Percentiles rank a stretch among this genome's conserved stretches.
These are phyloP conservation scores for Coniosporium apollinis DNA, from an alignment of 495 filamentous ascomycete species.

Conservation along the genomic window DNA sequence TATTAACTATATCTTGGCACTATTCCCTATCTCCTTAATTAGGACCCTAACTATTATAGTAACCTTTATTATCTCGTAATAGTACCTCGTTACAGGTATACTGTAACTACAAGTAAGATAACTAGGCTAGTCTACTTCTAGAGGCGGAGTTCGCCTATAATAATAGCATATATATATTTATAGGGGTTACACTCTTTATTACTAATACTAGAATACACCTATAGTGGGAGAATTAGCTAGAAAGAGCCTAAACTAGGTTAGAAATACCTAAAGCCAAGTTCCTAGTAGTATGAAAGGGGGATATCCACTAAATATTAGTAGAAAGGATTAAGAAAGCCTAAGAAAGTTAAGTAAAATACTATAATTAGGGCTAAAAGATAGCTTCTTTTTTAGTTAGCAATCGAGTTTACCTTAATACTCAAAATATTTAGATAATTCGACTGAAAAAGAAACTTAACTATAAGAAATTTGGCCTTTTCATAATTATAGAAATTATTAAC, in stretches of 20 bases:
- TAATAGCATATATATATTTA: not conserved
- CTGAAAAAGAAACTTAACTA: slow-evolving; percentile 4
- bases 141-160: slow-evolving; percentile 3
- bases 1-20: too few species aligned
- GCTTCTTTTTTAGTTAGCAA: not conserved
- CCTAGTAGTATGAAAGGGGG: not conserved
- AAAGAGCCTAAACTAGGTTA: not conserved
- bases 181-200: not conserved
- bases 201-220: not conserved
- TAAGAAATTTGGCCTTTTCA: slow-evolving; percentile 1
- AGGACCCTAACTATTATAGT: too few species aligned
- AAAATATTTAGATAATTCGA: slow-evolving; percentile 1
- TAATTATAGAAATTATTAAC: slow-evolving; percentile 1
- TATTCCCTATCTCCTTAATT: too few species aligned
- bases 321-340: slow-evolving; percentile 1
- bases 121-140: slow-evolving; percentile 4
- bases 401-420: slow-evolving; percentile 1
- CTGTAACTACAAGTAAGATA: slow-evolving; percentile 2
- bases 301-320: not conserved
- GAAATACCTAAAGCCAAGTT: not conserved
- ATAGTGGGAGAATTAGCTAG: slow-evolving; percentile 1
- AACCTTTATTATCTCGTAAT: too few species aligned
- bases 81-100: not conserved
- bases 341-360: slow-evolving; percentile 1
- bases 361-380: not conserved